Conservation (phyloP, 768 basidiomycete species). For the Gloeopeniophorella convolvens region DNA sequence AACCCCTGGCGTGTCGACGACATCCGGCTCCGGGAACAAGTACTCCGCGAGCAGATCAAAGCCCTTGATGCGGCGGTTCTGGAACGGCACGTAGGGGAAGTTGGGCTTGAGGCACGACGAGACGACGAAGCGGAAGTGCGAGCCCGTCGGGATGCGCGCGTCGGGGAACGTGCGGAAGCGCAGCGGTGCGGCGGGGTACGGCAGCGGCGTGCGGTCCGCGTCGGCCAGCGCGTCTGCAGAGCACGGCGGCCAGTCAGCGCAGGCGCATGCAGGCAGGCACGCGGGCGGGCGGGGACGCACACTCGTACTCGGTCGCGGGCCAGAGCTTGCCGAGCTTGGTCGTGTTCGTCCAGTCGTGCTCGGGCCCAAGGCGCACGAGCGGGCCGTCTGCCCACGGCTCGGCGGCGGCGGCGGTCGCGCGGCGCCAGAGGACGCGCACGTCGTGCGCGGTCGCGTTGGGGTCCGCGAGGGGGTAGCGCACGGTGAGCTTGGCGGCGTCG, state of each 20-base stretch:
- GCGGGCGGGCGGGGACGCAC: conserved; percentile 32
- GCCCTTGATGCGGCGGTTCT: conserved; percentile 49
- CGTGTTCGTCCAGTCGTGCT: conserved; percentile 54
- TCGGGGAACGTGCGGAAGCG: conserved; percentile 73
- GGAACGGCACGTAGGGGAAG: conserved; percentile 61
- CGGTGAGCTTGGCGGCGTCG: conserved; percentile 52
- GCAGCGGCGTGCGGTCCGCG: conserved; percentile 39
- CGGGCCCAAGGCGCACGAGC: conserved; percentile 34
- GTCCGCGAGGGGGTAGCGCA: conserved; percentile 44
- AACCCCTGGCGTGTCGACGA: conserved; percentile 4
- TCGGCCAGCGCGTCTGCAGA: conserved; percentile 37
- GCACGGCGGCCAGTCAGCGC: too few species aligned
- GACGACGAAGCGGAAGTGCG: conserved; percentile 62
- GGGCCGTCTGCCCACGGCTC: conserved; percentile 54
- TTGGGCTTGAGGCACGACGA: conserved; percentile 64
- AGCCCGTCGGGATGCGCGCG: conserved; percentile 44
- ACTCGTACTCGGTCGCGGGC: conserved; percentile 67
- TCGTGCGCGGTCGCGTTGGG: conserved; percentile 28
- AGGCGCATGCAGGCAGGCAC: conserved; percentile 5
- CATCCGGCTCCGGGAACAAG: conserved; percentile 32
- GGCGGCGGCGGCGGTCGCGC: conserved; percentile 21
- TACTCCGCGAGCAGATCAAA: conserved; percentile 58
- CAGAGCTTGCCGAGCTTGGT: conserved; percentile 51
- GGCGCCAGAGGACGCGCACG: conserved; percentile 43
- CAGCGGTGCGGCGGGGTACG: conserved; percentile 46